Percentiles rank a stretch among this genome's conserved stretches.
phyloP scores from a whole-genome alignment of 192 early-diverging fungal genomes.

The Dimargaris xerosporica region DNA sequence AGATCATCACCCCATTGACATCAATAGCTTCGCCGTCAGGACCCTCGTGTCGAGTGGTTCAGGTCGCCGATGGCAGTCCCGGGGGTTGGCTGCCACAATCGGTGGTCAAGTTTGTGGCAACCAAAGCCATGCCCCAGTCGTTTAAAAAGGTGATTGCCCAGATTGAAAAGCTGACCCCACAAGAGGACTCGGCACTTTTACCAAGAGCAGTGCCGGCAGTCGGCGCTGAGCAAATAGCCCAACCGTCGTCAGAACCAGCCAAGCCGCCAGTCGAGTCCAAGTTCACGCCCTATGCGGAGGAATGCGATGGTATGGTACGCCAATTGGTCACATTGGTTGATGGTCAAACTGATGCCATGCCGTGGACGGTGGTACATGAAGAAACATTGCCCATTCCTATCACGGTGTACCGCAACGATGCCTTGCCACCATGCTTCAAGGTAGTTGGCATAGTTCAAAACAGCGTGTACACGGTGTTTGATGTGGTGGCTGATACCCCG shows the following conservation, averaged over 20 bases:
- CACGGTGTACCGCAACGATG: not conserved
- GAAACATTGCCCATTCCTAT: not conserved
- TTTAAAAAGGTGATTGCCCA: conserved; percentile 27
- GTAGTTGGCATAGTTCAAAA: not conserved
- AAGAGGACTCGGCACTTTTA: conserved; percentile 19
- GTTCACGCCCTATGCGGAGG: not conserved
- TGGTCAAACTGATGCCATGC: not conserved
- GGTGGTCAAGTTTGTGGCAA: conserved; percentile 32
- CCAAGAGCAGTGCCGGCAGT: not conserved
- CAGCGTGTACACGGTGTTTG: conserved; percentile 19
- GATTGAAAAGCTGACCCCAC: conserved; percentile 15
- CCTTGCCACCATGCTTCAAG: not conserved
- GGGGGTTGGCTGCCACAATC: conserved; percentile 31
- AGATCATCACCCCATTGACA: conserved; percentile 18
- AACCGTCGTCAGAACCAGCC: not conserved
- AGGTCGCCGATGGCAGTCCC: conserved; percentile 29
- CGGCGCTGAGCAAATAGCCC: not conserved
- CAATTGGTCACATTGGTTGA: conserved; percentile 1
- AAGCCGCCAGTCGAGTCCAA: not conserved
- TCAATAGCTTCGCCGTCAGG: conserved; percentile 2
- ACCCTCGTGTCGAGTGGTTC: conserved; percentile 20
- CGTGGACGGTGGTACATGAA: not conserved
- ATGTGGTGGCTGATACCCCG: conserved; percentile 23
- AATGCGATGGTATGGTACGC: not conserved
- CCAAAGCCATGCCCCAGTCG: conserved; percentile 30